Evolutionary conservation across 441 rosid genomes (phyloP).

Genomic region (Erodium moschatum): DNA sequence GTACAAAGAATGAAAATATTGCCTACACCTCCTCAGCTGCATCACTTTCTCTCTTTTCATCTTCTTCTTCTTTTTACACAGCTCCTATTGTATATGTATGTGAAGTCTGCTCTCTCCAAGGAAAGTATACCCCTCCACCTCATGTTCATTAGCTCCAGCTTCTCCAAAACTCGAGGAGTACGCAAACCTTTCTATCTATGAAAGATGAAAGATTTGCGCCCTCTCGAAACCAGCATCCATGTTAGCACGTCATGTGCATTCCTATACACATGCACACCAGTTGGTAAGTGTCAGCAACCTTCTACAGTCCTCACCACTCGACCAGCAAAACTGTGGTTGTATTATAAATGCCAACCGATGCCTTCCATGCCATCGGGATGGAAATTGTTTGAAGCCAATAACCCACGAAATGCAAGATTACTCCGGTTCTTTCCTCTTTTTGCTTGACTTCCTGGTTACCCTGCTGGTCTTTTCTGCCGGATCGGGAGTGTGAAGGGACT

Average conservation of each 20-base stretch:
- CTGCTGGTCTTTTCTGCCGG: slow-evolving; percentile 43
- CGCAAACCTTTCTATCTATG: too few species aligned
- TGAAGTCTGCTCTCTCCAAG: slow-evolving; percentile 21
- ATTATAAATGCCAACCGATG: background rate
- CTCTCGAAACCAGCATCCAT: too few species aligned
- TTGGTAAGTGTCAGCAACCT: too few species aligned
- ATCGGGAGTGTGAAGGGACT: slow-evolving; percentile 37
- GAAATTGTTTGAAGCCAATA: background rate
- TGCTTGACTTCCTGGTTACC: slow-evolving; percentile 56
- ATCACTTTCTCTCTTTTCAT: slow-evolving; percentile 11
- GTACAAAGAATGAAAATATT: slow-evolving; percentile 30
- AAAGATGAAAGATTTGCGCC: too few species aligned
- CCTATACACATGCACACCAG: slow-evolving; percentile 26
- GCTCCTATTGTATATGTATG: slow-evolving; percentile 26
- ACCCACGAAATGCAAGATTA: background rate
- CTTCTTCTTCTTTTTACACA: slow-evolving; percentile 27
- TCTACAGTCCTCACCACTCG: too few species aligned
- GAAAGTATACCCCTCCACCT: slow-evolving; percentile 13
- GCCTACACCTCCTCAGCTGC: slow-evolving; percentile 31
- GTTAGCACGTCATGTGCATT: background rate
- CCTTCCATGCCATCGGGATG: slow-evolving; percentile 14
- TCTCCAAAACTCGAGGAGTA: slow-evolving; percentile 15
- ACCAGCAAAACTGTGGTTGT: too few species aligned
- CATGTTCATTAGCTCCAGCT: slow-evolving; percentile 17
- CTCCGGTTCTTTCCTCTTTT: slow-evolving; percentile 89